Percentiles rank a stretch among this genome's conserved stretches.
These are phyloP conservation scores for Gracilaria vermiculophylla DNA, from an alignment of 23 red algal species.

Conservation along the genomic window DNA sequence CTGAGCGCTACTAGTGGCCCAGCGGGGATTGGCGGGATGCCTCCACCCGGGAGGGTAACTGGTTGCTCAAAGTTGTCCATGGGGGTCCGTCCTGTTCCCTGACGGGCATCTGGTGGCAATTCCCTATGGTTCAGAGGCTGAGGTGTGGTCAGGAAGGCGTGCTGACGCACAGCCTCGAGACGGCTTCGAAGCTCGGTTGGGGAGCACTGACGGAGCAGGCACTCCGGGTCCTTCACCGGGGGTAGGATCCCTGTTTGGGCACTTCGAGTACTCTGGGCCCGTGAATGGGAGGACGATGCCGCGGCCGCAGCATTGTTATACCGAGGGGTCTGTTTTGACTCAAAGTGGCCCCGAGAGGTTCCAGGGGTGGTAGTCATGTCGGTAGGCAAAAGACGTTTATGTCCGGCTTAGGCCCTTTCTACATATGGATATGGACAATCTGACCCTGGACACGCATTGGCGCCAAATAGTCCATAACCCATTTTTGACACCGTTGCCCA, in stretches of 20 bases:
- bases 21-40: neutral
- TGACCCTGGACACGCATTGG: too few relatives aligned
- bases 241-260: neutral
- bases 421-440: too few relatives aligned
- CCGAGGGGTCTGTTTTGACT: neutral
- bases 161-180: neutral
- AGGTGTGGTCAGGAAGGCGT: neutral
- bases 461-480: too few relatives aligned
- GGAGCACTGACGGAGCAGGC: neutral
- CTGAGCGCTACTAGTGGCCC: neutral
- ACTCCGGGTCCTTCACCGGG: neutral
- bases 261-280: constrained; percentile 1
- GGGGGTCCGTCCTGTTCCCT: neutral
- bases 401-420: too few relatives aligned
- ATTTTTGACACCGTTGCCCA: too few relatives aligned
- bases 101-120: neutral
- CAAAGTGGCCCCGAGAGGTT: neutral
- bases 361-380: neutral
- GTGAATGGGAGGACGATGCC: neutral
- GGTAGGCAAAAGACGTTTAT: neutral
- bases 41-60: too few relatives aligned
- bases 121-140: neutral
- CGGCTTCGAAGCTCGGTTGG: neutral
- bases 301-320: neutral
- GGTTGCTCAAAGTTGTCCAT: too few relatives aligned